phyloP scores from a whole-genome alignment of 1,284 basidiomycete species.

The Marasmius oreades region DNA sequence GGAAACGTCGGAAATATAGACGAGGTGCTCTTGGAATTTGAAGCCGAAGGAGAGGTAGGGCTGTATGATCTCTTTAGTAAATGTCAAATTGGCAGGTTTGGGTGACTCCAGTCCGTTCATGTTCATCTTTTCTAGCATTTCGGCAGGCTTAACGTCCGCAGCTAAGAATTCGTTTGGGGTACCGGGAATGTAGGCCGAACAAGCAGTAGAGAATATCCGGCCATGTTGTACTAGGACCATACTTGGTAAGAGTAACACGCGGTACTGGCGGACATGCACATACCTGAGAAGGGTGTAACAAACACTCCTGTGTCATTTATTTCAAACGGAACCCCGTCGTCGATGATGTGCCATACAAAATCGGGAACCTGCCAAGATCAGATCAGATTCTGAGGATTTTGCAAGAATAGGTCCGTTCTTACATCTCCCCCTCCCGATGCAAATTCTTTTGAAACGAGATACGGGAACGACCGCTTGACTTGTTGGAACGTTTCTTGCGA shows the following conservation, averaged over 20 bases:
- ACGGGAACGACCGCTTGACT: conserved; percentile 70
- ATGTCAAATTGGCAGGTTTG: conserved; percentile 13
- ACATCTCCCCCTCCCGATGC: conserved; percentile 80
- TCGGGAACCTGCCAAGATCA: conserved; percentile 57
- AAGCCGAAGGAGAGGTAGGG: conserved; percentile 78
- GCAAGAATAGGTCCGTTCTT: conserved; percentile 22
- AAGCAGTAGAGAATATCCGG: conserved; percentile 44
- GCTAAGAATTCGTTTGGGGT: conserved; percentile 39
- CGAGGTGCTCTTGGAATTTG: conserved; percentile 56
- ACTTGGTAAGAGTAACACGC: background rate
- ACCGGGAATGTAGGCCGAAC: conserved; percentile 36
- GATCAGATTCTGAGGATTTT: conserved; percentile 8
- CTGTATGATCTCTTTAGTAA: conserved; percentile 31
- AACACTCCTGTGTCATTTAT: conserved; percentile 59
- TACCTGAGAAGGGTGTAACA: conserved; percentile 67
- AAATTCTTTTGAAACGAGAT: conserved; percentile 70
- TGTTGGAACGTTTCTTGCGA: conserved; percentile 62
- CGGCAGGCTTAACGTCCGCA: conserved; percentile 7
- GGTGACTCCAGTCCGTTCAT: conserved; percentile 7
- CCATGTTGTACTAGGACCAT: conserved; percentile 61
- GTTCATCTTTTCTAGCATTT: conserved; percentile 4
- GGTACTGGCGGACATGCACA: conserved; percentile 17
- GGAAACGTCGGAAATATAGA: conserved; percentile 77
- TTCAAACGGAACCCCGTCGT: conserved; percentile 60
- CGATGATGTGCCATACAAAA: conserved; percentile 78